Conservation (phyloP, 805 yeast genomes). For the Metschnikowia gruessii region DNA sequence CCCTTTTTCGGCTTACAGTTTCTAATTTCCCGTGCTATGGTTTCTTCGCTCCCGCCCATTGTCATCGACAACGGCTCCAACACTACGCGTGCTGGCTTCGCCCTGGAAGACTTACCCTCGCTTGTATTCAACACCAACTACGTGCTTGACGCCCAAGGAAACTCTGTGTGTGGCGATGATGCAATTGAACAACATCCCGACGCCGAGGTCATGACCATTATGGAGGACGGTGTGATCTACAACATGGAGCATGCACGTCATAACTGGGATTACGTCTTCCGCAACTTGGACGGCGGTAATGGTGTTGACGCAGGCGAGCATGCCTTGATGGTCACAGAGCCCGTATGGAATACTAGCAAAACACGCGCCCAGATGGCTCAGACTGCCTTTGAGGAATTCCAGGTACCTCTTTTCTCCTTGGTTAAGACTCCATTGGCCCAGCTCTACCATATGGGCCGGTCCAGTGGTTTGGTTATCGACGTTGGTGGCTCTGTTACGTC, state of each 20-base stretch:
- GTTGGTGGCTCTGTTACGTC: conserved; percentile 67
- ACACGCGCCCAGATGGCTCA: conserved; percentile 59
- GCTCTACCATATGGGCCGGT: conserved; percentile 72
- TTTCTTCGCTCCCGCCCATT: conserved; percentile 44
- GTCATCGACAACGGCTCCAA: conserved; percentile 69
- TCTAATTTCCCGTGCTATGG: not conserved
- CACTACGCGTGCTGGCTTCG: conserved; percentile 67
- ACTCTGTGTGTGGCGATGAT: conserved; percentile 46
- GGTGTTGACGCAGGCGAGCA: conserved; percentile 53
- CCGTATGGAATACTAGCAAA: conserved; percentile 65
- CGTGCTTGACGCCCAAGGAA: conserved; percentile 32
- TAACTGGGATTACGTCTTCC: conserved; percentile 66
- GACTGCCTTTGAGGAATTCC: conserved; percentile 68
- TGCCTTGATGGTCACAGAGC: conserved; percentile 65
- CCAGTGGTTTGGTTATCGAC: conserved; percentile 78
- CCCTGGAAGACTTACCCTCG: conserved; percentile 61
- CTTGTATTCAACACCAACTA: conserved; percentile 57
- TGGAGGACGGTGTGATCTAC: conserved; percentile 63
- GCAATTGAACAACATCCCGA: conserved; percentile 42
- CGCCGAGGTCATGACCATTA: conserved; percentile 54
- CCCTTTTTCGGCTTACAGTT: not conserved
- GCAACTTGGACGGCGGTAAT: conserved; percentile 40
- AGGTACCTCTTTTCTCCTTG: conserved; percentile 74
- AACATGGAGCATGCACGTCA: conserved; percentile 69
- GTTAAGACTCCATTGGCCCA: conserved; percentile 76